Base-by-base conservation (phyloP, 2,329 filamentous ascomycete species). In the Alternaria sp. region DNA sequence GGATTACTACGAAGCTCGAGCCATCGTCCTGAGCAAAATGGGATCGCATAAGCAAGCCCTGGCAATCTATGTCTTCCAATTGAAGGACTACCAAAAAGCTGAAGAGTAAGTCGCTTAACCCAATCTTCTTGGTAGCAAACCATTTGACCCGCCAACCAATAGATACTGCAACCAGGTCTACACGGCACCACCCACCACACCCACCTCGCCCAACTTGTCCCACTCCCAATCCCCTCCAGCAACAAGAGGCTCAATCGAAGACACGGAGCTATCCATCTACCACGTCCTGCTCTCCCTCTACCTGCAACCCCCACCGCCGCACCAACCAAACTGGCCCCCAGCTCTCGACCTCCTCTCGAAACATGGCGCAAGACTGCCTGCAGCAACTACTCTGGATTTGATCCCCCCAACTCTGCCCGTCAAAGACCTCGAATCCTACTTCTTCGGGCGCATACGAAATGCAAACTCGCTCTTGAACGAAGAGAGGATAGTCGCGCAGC, bases 51-150 rank as follows among this genome's bases (percentile, higher is more conserved):
- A 93, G 75, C 93, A 98, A 79, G 95, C 95, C 0, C 82, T 99
- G n/a, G 91, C 95, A 75, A 97, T 99, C 54, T 99, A 97, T 76
- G 94, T 98, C 28, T 99, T 97, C 81, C 95, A 94, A 78, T 87
- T 99, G 78, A 83, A 91, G 68, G 90, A 97, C 77, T 94, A 92
- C 64, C 83, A 82, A 12, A 98, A 97, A 79, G 95, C 95, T 32
- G 95, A 99, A 85, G 93, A 97, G 90, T 97, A 66, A 54, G 71
- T 52, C 11, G 28, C 28, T 10, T 30, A 30, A 10, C 11, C 5
- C 11, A 10, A 11, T 40, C 10, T 6, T 14, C 12, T 22, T n/a
- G 16, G 32, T 12, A 22, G 6, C 3, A 44, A 44, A n/a, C 41
- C 14, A n/a, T 14, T 16, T 46, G 28, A 46, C 25, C 20, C 4